Percentiles rank a stretch among this genome's conserved stretches.
phyloP scores from a whole-genome alignment of 768 basidiomycete species.

The Lactifluus rugatus region DNA sequence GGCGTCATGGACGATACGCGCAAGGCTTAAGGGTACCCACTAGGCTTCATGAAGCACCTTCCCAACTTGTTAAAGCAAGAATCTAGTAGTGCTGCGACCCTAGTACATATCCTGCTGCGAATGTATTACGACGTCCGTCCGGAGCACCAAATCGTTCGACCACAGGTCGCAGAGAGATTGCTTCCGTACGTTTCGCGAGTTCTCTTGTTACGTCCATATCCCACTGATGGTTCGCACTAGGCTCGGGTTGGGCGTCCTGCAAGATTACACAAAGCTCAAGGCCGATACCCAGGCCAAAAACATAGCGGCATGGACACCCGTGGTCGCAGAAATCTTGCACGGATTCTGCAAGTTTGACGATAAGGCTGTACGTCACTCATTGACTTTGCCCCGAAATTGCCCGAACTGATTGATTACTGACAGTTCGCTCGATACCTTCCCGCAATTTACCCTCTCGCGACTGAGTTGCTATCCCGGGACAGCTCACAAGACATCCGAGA shows the following conservation, averaged over 20 bases:
- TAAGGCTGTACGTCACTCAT: slow-evolving; percentile 59
- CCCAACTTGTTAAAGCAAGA: slow-evolving; percentile 98
- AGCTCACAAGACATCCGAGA: slow-evolving; percentile 75
- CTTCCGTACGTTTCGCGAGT: slow-evolving; percentile 41
- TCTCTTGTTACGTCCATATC: background rate
- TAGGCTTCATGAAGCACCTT: slow-evolving; percentile 99
- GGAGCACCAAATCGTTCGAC: slow-evolving; percentile 75
- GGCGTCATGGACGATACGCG: background rate
- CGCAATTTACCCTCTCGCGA: slow-evolving; percentile 82
- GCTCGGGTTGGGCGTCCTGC: slow-evolving; percentile 76
- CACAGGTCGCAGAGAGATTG: slow-evolving; percentile 66
- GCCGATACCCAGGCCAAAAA: slow-evolving; percentile 90
- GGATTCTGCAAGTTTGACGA: slow-evolving; percentile 88
- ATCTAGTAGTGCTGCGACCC: slow-evolving; percentile 90
- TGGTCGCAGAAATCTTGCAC: slow-evolving; percentile 87
- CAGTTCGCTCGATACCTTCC: slow-evolving; percentile 86
- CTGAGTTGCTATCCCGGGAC: slow-evolving; percentile 77
- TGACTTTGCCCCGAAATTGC: background rate
- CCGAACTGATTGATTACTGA: background rate
- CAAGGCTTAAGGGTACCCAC: background rate
- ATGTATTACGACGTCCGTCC: slow-evolving; percentile 92
- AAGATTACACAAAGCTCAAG: slow-evolving; percentile 84
- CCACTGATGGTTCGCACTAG: slow-evolving; percentile 32
- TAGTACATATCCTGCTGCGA: slow-evolving; percentile 82
- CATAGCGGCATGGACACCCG: slow-evolving; percentile 97